These are phyloP conservation scores for Saussurea involucrata DNA, from an alignment of 129 eudicot genomes.

Conservation along the genomic window DNA sequence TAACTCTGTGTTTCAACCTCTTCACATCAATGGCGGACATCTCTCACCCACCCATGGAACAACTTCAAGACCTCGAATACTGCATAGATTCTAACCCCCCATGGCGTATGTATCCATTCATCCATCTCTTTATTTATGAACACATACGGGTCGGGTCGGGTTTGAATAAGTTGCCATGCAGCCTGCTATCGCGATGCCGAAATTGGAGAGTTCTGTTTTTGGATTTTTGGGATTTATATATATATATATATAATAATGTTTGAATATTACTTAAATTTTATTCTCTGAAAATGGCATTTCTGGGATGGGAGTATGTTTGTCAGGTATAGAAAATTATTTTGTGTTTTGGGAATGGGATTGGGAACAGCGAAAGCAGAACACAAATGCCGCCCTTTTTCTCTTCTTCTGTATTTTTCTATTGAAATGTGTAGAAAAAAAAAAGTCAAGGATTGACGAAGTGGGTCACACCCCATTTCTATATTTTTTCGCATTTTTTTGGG, in stretches of 20 bases:
- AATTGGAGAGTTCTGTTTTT: conserved; percentile 7
- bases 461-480: conserved; percentile 29
- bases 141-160: neutral
- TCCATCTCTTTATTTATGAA: neutral
- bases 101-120: conserved; percentile 58
- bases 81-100: conserved; percentile 98
- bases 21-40: conserved; percentile 79
- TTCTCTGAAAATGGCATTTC: conserved; percentile 18
- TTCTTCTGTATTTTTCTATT: neutral
- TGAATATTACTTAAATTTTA: neutral
- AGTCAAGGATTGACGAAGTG: conserved; percentile 38
- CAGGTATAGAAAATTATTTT: conserved; percentile 22
- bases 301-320: conserved; percentile 22
- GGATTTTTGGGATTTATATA: conserved; percentile 1
- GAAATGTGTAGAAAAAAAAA: conserved; percentile 26
- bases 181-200: neutral
- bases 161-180: conserved; percentile 16
- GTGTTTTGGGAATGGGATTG: conserved; percentile 26
- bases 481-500: neutral
- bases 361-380: conserved; percentile 39
- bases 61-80: conserved; percentile 95
- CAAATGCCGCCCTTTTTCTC: conserved; percentile 32
- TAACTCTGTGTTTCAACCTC: conserved; percentile 11
- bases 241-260: neutral
- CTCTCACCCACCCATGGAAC: conserved; percentile 89